These are phyloP conservation scores for Osmanthus fragrans DNA, from an alignment of 257 asterid species.

Conservation along the genomic window DNA sequence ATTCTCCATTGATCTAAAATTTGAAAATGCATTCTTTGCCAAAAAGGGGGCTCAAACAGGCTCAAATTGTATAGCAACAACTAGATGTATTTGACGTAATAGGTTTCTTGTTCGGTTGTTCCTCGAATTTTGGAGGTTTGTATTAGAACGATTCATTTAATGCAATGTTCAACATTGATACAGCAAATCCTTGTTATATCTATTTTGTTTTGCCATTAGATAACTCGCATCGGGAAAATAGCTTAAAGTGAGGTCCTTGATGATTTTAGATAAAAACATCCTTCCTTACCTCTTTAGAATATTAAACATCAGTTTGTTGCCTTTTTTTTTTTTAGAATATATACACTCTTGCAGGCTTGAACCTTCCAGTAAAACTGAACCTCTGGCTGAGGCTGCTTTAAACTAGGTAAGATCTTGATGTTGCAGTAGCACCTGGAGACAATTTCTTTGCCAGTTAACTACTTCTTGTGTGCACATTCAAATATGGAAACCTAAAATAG, in stretches of 20 bases:
- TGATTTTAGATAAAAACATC: too few species aligned
- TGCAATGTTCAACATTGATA: neutral
- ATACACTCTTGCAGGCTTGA: too few species aligned
- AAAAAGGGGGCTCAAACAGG: too few species aligned
- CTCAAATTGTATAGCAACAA: neutral
- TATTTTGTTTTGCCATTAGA: too few species aligned
- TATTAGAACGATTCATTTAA: neutral
- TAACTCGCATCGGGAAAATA: too few species aligned
- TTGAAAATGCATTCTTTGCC: too few species aligned
- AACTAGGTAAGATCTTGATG: conserved; percentile 4
- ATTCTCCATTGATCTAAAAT: too few species aligned
- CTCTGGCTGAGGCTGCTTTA: conserved; percentile 57
- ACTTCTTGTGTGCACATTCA: neutral
- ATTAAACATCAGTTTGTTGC: neutral
- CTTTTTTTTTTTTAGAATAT: neutral
- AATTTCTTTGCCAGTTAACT: conserved; percentile 1
- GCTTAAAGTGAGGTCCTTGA: too few species aligned
- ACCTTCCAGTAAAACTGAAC: conserved; percentile 24
- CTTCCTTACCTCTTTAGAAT: too few species aligned
- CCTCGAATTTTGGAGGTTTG: neutral
- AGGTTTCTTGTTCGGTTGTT: neutral
- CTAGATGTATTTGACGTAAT: neutral
- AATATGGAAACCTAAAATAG: neutral
- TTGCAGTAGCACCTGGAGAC: neutral
- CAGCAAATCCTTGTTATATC: neutral